Evolutionary conservation across 192 early-diverging fungal species (phyloP), one percentile per base, ranked within the genome.

Genomic region (Phycomyces nitens): DNA sequence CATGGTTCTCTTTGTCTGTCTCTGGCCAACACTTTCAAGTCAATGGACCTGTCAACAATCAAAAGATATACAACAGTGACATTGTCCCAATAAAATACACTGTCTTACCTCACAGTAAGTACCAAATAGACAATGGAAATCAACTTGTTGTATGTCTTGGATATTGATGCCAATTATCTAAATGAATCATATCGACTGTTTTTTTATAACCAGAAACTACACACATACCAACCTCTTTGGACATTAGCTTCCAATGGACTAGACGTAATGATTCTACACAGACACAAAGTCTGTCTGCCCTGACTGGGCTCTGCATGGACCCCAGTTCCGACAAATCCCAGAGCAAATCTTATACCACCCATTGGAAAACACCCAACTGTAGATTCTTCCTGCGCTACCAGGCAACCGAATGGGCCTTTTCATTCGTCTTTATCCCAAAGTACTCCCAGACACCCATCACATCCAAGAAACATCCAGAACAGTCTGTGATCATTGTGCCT

Each of bases 301-400:
- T 20, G 12, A 53, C 27, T 22, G 51, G 51, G 18, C 34, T 67
- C 16, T 4, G 5, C 9, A 60, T 58, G 16, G 41, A 58, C 22
- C 39, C 38, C 56, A 60, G 53, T 24, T 50, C 58, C 12, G 65
- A 27, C 14, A 58, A 57, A 14, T 21, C 60, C 9, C 39, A 53
- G 24, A 58, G 53, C 22, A 39, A 59, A 39, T 20, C 22, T 16
- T 60, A 60, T 53, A 60, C n/a, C 22, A 16, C 15, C 7, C 12
- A 12, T 18, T 67, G 65, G 65, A 59, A 39, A 10, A n/a, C 43
- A 34, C 65, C 65, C 34, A 67, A 60, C 41, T 67, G 65, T 53
- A 57, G 60, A n/a, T 67, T 67, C 51, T 67, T 67, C 42, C 52
- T 58, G 0, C 65, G 65, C 2, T 67, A 67, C 34, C 49, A 49